Conservation (phyloP, 78 protist species). For the Polysphondylium violaceum region DNA sequence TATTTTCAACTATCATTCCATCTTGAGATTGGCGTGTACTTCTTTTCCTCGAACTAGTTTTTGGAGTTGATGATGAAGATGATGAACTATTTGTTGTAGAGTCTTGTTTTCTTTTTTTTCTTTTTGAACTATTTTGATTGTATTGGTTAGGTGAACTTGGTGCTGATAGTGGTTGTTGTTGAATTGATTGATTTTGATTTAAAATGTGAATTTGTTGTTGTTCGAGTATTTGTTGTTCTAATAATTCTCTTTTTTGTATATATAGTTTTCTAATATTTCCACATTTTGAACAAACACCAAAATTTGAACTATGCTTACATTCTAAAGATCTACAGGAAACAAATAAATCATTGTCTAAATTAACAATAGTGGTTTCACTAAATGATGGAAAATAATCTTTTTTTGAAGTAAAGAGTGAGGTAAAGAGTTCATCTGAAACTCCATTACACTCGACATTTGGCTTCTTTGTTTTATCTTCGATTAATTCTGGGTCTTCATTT, state of each 20-base stretch:
- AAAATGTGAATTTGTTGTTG: background rate
- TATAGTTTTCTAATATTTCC: slow-evolving; percentile 32
- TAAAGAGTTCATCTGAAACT: slow-evolving; percentile 32
- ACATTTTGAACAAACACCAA: slow-evolving; percentile 65
- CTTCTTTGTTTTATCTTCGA: background rate
- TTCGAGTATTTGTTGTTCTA: background rate
- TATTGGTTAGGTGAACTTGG: background rate
- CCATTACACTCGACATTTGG: slow-evolving; percentile 57
- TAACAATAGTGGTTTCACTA: slow-evolving; percentile 32
- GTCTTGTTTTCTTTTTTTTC: no score
- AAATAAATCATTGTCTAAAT: slow-evolving; percentile 36
- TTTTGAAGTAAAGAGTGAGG: background rate
- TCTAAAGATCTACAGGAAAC: slow-evolving; percentile 25
- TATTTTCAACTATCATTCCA: no score
- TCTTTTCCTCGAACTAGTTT: no score
- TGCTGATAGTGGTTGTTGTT: background rate
- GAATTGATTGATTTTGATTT: background rate
- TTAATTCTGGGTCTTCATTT: background rate
- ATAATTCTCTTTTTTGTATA: slow-evolving; percentile 20
- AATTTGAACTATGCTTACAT: slow-evolving; percentile 28
- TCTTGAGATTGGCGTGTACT: no score
- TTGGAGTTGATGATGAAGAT: no score
- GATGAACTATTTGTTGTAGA: no score
- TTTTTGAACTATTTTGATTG: no score
- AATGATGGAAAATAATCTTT: slow-evolving; percentile 54